Percentiles rank a stretch among this genome's conserved stretches.
These are phyloP conservation scores for Penicillium verhagenii DNA, from an alignment of 495 filamentous ascomycete species.

Conservation along the genomic window DNA sequence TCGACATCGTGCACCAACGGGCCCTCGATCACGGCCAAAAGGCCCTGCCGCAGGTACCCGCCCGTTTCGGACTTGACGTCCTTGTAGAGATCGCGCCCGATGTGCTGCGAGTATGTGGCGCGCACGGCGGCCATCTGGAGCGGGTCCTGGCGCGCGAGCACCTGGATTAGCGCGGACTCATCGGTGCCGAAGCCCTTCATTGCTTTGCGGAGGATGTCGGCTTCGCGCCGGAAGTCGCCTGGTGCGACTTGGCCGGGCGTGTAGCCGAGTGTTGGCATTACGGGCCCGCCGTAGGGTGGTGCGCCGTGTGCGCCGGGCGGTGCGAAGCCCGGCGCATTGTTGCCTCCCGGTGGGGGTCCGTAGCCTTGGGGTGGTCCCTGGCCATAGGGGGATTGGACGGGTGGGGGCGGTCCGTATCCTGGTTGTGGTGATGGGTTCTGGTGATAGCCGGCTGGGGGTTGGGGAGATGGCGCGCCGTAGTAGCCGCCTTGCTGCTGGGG, in stretches of 20 bases:
- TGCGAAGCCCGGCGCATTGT: slow-evolving; percentile 28
- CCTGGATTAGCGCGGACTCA: slow-evolving; percentile 66
- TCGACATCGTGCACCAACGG: slow-evolving; percentile 71
- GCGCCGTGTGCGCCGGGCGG: slow-evolving; percentile 38
- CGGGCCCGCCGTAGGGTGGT: slow-evolving; percentile 38
- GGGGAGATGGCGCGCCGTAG: slow-evolving; percentile 22
- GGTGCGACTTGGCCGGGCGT: slow-evolving; percentile 58
- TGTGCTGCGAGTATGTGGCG: slow-evolving; percentile 57
- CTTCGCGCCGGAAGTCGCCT: slow-evolving; percentile 63
- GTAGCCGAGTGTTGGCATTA: slow-evolving; percentile 61
- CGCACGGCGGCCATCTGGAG: slow-evolving; percentile 67
- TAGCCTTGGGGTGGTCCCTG: slow-evolving; percentile 38
- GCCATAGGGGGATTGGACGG: not conserved
- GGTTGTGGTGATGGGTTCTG: slow-evolving; percentile 19
- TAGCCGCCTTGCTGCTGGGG: slow-evolving; percentile 17
- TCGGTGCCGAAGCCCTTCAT: slow-evolving; percentile 95
- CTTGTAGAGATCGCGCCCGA: slow-evolving; percentile 64
- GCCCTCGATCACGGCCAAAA: slow-evolving; percentile 72
- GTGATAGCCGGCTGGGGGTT: slow-evolving; percentile 19
- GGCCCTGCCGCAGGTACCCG: slow-evolving; percentile 65
- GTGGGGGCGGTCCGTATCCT: slow-evolving; percentile 1
- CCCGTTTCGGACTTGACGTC: slow-evolving; percentile 75
- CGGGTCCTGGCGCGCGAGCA: slow-evolving; percentile 67
- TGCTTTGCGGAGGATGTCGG: slow-evolving; percentile 68
- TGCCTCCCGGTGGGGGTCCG: slow-evolving; percentile 30